Percentiles rank a stretch among this genome's conserved stretches.
Conservation (phyloP, 139 green algal genomes). For the Yamagishiella unicocca region DNA sequence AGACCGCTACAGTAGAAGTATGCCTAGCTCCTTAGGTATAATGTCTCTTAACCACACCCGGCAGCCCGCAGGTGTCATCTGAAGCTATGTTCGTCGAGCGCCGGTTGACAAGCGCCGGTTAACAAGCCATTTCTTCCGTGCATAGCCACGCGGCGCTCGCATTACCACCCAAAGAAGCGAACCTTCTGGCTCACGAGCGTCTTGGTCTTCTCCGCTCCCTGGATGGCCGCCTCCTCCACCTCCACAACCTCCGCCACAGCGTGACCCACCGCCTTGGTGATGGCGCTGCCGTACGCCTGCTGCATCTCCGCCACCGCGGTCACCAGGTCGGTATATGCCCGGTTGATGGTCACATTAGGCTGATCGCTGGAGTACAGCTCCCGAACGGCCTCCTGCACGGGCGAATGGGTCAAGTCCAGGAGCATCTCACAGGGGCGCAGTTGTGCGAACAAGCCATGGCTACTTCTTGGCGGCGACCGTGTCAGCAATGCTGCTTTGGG, state of each 20-base stretch:
- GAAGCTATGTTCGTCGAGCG: no score
- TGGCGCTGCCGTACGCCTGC: conserved; percentile 26
- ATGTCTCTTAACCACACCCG: no score
- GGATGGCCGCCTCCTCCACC: conserved; percentile 32
- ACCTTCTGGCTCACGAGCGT: conserved; percentile 37
- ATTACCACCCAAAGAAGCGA: conserved; percentile 1
- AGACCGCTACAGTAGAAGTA: no score
- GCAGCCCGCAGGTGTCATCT: no score
- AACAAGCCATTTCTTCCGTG: no score
- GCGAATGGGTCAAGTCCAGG: not conserved
- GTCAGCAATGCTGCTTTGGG: no score
- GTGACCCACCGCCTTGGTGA: conserved; percentile 23
- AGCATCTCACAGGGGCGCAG: no score
- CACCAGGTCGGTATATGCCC: conserved; percentile 32
- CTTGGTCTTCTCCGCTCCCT: conserved; percentile 40
- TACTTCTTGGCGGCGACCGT: no score
- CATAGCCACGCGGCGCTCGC: no score
- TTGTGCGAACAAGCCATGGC: no score
- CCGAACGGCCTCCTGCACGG: conserved; percentile 14
- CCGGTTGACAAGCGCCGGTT: no score
- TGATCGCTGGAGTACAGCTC: conserved; percentile 7
- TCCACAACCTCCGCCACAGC: conserved; percentile 37
- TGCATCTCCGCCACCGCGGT: conserved; percentile 45
- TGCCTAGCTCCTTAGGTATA: no score
- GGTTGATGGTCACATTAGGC: not conserved